These are phyloP conservation scores for Oxyria digyna DNA, from an alignment of 148 eudicot genomes.

Conservation along the genomic window DNA sequence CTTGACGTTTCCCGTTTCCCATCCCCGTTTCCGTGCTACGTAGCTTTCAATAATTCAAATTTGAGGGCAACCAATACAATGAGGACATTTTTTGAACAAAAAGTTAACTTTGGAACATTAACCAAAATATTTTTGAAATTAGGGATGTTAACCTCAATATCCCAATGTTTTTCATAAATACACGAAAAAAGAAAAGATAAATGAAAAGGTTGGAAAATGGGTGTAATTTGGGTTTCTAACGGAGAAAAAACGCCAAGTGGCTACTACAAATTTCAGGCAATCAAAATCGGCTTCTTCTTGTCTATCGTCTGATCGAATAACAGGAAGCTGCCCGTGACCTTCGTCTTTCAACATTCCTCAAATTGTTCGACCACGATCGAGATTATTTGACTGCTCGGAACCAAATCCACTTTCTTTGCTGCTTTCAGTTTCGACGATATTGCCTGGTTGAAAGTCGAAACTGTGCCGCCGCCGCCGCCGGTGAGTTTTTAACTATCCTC, in stretches of 20 bases:
- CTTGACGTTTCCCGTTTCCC: too few species aligned
- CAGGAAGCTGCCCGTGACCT: not conserved
- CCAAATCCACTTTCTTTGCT: not conserved
- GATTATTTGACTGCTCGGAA: not conserved
- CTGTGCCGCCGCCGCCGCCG: not conserved
- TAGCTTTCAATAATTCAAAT: too few species aligned
- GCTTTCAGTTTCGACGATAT: constrained; percentile 4
- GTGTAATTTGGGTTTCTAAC: too few species aligned
- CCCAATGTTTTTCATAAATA: not conserved
- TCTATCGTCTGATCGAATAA: not conserved
- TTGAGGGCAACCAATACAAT: too few species aligned
- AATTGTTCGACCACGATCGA: not conserved
- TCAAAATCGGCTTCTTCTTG: constrained; percentile 1
- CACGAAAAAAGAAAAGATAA: not conserved
- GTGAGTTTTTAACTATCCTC: not conserved
- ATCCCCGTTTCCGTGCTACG: too few species aligned
- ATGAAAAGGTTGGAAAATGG: not conserved
- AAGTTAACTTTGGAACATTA: too few species aligned
- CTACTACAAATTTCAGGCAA: not conserved
- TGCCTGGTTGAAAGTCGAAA: constrained; percentile 1
- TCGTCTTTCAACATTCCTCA: not conserved
- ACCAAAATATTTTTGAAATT: too few species aligned
- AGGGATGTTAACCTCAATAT: too few species aligned
- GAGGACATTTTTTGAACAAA: too few species aligned
- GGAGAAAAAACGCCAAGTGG: not conserved